phyloP scores from a whole-genome alignment of 164 flowering plant genomes.

The Cinnamomum chago region DNA sequence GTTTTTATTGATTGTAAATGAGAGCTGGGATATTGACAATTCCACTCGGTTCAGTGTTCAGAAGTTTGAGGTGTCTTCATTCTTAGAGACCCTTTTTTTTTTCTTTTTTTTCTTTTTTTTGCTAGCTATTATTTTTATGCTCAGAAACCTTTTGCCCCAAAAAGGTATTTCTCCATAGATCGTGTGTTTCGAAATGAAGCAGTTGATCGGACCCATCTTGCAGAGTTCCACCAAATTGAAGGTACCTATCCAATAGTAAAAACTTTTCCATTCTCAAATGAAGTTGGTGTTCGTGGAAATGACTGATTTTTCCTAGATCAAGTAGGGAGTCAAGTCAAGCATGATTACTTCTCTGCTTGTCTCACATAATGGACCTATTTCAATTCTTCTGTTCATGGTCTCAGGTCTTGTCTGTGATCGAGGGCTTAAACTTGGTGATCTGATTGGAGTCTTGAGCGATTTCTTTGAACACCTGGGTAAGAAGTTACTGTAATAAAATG shows the following conservation, averaged over 20 bases:
- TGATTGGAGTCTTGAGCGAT: constrained; percentile 78
- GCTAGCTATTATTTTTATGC: neutral
- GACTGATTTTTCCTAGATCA: neutral
- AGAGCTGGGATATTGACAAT: neutral
- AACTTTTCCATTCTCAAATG: neutral
- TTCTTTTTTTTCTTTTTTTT: neutral
- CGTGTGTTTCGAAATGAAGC: constrained; percentile 99
- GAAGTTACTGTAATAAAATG: neutral
- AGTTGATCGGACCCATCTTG: constrained; percentile 97
- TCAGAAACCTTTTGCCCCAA: constrained; percentile 77
- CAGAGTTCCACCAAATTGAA: constrained; percentile 99
- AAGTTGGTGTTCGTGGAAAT: neutral
- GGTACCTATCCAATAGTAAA: constrained; percentile 33
- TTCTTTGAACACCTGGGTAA: constrained; percentile 89
- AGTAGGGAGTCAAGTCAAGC: neutral
- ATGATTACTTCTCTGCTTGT: neutral
- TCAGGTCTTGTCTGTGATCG: constrained; percentile 90
- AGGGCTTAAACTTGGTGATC: constrained; percentile 84
- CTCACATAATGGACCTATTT: constrained; percentile 9
- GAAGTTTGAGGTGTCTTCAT: no score
- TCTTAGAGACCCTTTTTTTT: no score
- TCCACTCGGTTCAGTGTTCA: neutral
- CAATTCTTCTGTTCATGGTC: constrained; percentile 16
- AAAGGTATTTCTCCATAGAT: constrained; percentile 81
- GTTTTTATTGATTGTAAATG: no score